Evolutionary conservation across 805 yeast species (phyloP).

Genomic region (Metschnikowia noctiluminum): DNA sequence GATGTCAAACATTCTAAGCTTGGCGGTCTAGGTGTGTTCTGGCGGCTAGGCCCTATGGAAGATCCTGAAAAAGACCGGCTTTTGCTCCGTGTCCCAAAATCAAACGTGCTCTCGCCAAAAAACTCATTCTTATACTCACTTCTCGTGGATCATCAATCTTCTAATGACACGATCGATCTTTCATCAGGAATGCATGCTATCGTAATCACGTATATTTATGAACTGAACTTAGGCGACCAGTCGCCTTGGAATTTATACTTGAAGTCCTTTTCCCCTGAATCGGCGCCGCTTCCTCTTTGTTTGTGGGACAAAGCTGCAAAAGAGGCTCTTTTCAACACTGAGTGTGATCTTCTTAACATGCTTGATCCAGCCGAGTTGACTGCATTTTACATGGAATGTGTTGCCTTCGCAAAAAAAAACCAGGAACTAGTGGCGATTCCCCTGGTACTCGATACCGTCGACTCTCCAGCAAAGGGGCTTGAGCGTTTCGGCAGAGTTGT

Average conservation of each 20-base stretch:
- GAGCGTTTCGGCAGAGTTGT: constrained; percentile 53
- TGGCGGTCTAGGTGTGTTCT: constrained; percentile 78
- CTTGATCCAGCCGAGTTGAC: constrained; percentile 46
- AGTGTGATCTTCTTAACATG: constrained; percentile 57
- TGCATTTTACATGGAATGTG: constrained; percentile 37
- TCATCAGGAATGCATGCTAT: constrained; percentile 59
- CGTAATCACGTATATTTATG: constrained; percentile 70
- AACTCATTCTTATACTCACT: constrained; percentile 65
- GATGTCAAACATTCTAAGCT: constrained; percentile 40
- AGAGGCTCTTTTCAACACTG: constrained; percentile 53
- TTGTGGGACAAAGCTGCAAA: constrained; percentile 59
- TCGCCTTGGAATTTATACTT: constrained; percentile 85
- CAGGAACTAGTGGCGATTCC: constrained; percentile 34
- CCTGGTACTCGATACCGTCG: constrained; percentile 23
- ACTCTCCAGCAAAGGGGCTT: constrained; percentile 24
- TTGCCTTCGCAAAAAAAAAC: constrained; percentile 38
- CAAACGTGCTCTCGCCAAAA: constrained; percentile 52
- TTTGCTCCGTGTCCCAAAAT: constrained; percentile 60
- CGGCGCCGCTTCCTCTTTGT: constrained; percentile 52
- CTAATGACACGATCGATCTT: constrained; percentile 31
- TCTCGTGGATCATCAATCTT: constrained; percentile 47
- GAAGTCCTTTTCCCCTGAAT: constrained; percentile 43
- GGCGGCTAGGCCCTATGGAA: constrained; percentile 24
- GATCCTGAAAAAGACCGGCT: constrained; percentile 29
- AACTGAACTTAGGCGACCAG: constrained; percentile 47